A percentile compares a stretch with the other conserved stretches of the same genome.
phyloP scores from a whole-genome alignment of 1,139 yeast species.

The Yamadazyma taylorii region DNA sequence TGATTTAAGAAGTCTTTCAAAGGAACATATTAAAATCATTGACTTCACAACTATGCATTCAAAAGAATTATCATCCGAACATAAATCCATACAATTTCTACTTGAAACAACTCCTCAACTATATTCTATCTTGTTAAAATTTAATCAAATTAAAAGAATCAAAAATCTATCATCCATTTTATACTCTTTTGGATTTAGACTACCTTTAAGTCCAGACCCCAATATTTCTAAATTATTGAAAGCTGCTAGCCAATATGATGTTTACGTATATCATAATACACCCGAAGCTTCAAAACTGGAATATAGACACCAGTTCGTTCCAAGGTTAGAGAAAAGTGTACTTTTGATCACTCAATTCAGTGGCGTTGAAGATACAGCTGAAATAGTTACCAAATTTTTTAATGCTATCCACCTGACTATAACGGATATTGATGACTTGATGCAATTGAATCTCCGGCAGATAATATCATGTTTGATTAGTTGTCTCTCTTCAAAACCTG shows the following conservation, averaged over 20 bases:
- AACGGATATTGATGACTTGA: not conserved
- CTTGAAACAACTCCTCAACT: conserved; percentile 7
- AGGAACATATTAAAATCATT: conserved; percentile 21
- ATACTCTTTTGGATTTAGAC: conserved; percentile 18
- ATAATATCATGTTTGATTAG: not conserved
- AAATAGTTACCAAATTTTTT: conserved; percentile 2
- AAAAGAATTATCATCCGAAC: conserved; percentile 9
- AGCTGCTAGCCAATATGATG: conserved; percentile 23
- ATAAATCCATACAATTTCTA: not conserved
- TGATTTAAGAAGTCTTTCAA: conserved; percentile 14
- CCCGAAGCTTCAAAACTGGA: conserved; percentile 1
- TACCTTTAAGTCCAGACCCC: conserved; percentile 1
- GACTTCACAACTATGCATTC: conserved; percentile 23
- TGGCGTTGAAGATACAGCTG: not conserved
- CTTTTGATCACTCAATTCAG: not conserved
- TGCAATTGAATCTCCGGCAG: not conserved
- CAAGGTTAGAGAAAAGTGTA: not conserved
- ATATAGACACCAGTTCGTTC: conserved; percentile 1
- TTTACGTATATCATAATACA: conserved; percentile 15
- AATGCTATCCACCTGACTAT: not conserved
- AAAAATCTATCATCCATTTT: conserved; percentile 29
- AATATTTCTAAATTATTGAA: conserved; percentile 12
- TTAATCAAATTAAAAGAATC: conserved; percentile 28
- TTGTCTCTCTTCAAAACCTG: not conserved
- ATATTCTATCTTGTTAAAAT: conserved; percentile 11